These are phyloP conservation scores for Erysimum cheiri DNA, from an alignment of 441 rosid species.

Conservation along the genomic window DNA sequence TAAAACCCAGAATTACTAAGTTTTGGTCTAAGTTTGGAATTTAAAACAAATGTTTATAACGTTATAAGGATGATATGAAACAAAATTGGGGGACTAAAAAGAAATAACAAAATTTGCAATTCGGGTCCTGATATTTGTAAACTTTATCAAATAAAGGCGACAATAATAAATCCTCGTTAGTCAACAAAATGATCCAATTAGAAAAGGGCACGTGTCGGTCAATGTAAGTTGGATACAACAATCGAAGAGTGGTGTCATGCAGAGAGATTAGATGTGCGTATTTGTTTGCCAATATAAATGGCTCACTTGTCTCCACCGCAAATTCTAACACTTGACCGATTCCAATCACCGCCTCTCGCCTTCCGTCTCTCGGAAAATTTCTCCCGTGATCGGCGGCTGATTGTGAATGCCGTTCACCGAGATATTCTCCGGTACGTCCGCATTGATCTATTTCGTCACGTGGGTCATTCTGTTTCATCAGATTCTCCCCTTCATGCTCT, in stretches of 20 bases:
- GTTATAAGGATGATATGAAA: background rate
- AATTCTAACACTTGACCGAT: background rate
- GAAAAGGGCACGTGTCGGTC: background rate
- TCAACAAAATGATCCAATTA: background rate
- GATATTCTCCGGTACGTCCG: slow-evolving; percentile 34
- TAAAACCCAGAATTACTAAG: background rate
- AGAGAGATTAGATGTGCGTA: slow-evolving; percentile 13
- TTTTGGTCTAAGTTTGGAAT: slow-evolving; percentile 4
- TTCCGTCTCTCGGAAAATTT: background rate
- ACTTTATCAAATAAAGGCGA: background rate
- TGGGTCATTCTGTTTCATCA: slow-evolving; percentile 30
- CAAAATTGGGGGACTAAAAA: background rate
- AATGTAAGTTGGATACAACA: background rate
- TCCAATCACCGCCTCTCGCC: background rate
- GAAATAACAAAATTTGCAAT: background rate
- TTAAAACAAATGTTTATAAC: background rate
- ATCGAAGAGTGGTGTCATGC: slow-evolving; percentile 35
- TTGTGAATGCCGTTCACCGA: slow-evolving; percentile 43
- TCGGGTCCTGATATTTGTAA: background rate
- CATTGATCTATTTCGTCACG: slow-evolving; percentile 23
- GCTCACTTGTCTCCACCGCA: slow-evolving; percentile 33
- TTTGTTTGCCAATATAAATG: slow-evolving; percentile 25
- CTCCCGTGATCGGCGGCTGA: slow-evolving; percentile 28
- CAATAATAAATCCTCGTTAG: background rate
- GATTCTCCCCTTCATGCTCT: slow-evolving; percentile 25